Evolutionary conservation across 75 land plant genomes (phyloP).

Genomic region (Pseudotsuga menziesii): DNA sequence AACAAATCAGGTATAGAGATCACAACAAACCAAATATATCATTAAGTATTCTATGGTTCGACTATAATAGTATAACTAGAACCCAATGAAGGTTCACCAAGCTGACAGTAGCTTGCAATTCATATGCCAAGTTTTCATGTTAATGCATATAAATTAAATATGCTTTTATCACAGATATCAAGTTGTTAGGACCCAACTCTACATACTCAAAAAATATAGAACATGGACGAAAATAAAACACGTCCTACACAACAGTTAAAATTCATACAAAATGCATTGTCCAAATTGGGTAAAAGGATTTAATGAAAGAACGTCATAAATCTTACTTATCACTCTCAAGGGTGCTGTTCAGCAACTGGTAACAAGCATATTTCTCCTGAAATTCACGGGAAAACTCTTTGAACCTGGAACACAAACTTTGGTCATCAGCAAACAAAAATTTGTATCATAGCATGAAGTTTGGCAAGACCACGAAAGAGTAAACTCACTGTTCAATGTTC

Average conservation of each 20-base stretch:
- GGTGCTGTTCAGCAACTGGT: conserved; percentile 29
- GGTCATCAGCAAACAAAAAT: conserved; percentile 6
- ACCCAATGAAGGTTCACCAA: not conserved
- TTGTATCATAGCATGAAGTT: not conserved
- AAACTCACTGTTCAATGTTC: conserved; percentile 50
- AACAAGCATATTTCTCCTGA: conserved; percentile 44
- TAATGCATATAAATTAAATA: not conserved
- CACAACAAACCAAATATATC: not conserved
- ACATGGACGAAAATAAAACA: conserved; percentile 1
- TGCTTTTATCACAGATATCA: not conserved
- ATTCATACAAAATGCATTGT: not conserved
- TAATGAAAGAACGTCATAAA: not conserved
- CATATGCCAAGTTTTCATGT: not conserved
- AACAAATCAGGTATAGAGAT: not conserved
- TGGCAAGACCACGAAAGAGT: not conserved
- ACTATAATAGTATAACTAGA: not conserved
- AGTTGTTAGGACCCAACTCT: not conserved
- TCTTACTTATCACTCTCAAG: conserved; percentile 51
- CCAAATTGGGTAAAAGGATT: not conserved
- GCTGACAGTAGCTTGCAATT: not conserved
- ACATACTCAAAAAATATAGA: not conserved
- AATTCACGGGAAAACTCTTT: conserved; percentile 56
- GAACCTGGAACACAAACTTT: conserved; percentile 30
- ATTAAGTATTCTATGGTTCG: not conserved
- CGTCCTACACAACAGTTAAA: not conserved